Evolutionary conservation across 1,284 basidiomycete species (phyloP), one percentile per base, ranked within the genome.

Genomic region (Schizophyllum commune): DNA sequence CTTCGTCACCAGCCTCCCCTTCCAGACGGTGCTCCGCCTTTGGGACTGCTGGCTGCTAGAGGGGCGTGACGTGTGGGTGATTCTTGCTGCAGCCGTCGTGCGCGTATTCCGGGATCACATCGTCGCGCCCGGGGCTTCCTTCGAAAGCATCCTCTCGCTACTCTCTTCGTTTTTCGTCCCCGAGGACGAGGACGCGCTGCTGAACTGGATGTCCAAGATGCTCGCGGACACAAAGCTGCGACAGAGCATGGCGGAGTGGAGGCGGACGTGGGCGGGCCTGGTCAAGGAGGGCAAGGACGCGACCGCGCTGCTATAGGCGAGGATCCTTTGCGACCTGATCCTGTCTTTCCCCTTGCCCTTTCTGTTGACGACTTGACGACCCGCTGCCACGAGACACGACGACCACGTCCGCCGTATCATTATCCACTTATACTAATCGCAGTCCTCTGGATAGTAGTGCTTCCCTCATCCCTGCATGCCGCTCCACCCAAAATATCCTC

Each of bases 11-110:
- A 91, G 91, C 1, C 88, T 99, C n/a, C 95, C 96, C 13, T 99
- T 97, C 72, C 91, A 95, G 74, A 94, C 90, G 55, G 95, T 98
- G 76, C 76, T 99, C 52, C 83, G 97, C 62, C 71, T 99, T 21
- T 99, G 96, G 96, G 96, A 99, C 73, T 92, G 85, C 1, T 91
- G 96, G 69, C 78, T 98, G 56, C 74, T 96, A 21, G 94, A 98
- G 65, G 97, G 97, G 5, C 83, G 86, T 68, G 96, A 99, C 70
- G 79, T 95, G 6, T 91, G 98, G 65, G 80, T 98, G 55, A 81
- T 92, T 34, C 84, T 92, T 0, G 90, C 94, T 0, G 74, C 97
- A 0, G 92, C 91, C 0, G 86, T 99, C 63, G 82, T 99, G 33
- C 98, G 94, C 93, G 84, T 86, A 8, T 92, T 94, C 69, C 51